These are phyloP conservation scores for Dioszegia aurantiaca DNA, from an alignment of 768 basidiomycete species.

Conservation along the genomic window DNA sequence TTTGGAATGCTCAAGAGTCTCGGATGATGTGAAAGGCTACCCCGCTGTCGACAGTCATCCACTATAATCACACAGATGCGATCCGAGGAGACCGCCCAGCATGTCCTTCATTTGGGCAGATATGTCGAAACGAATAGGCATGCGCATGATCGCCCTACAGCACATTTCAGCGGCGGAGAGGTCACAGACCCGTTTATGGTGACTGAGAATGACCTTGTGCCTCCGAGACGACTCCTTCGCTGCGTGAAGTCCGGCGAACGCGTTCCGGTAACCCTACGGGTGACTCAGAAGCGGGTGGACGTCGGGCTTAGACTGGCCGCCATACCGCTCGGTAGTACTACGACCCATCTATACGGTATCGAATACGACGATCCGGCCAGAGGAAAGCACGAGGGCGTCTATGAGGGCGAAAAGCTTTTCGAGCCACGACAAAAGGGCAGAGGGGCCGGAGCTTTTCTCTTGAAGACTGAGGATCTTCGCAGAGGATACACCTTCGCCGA, in stretches of 20 bases:
- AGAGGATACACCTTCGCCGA: constrained; percentile 62
- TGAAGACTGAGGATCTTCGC: background rate
- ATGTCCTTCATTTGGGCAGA: too few relatives aligned
- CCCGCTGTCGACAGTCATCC: too few relatives aligned
- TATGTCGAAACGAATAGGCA: too few relatives aligned
- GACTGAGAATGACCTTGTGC: background rate
- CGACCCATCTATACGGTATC: constrained; percentile 59
- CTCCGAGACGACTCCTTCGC: background rate
- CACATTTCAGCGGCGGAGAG: too few relatives aligned
- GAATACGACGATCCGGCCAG: constrained; percentile 87
- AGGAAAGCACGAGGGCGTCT: constrained; percentile 82
- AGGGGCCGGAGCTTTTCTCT: constrained; percentile 5
- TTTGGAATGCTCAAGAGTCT: too few relatives aligned
- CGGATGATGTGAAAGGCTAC: too few relatives aligned
- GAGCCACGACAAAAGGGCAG: constrained; percentile 32
- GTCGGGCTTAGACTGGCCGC: constrained; percentile 2
- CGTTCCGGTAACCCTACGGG: constrained; percentile 2
- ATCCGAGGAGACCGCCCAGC: too few relatives aligned
- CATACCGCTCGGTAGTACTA: background rate
- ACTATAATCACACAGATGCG: too few relatives aligned
- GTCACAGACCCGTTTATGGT: constrained; percentile 3
- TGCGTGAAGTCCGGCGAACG: background rate
- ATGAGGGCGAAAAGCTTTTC: constrained; percentile 77
- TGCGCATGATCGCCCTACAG: too few relatives aligned
- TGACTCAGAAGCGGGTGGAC: background rate